phyloP scores from a whole-genome alignment of 2,329 filamentous ascomycete species.

The Apiospora koreana region DNA sequence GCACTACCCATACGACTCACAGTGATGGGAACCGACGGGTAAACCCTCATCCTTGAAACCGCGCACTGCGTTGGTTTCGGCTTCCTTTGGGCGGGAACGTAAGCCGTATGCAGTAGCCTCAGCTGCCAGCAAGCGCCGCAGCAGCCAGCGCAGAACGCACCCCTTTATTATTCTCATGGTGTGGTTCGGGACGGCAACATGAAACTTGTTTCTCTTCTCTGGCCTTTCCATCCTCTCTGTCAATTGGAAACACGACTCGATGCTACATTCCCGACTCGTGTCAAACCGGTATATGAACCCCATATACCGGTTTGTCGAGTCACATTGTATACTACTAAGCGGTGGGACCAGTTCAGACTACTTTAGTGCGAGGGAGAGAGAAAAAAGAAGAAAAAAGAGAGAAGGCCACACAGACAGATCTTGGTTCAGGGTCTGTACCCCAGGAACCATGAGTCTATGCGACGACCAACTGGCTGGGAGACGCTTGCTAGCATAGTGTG shows the following conservation, averaged over 20 bases:
- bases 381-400: neutral
- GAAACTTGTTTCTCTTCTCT: neutral
- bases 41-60: neutral
- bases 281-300: neutral
- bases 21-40: neutral
- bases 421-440: neutral
- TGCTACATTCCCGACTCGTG: neutral
- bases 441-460: neutral
- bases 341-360: neutral
- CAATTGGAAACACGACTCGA: conserved; percentile 1
- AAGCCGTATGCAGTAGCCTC: neutral
- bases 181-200: neutral
- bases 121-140: neutral
- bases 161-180: neutral
- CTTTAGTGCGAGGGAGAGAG: neutral
- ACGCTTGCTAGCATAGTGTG: too few species aligned
- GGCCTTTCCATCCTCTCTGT: neutral
- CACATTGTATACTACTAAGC: neutral
- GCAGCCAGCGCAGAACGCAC: neutral
- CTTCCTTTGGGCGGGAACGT: neutral
- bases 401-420: neutral
- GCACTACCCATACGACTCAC: neutral
- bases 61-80: neutral
- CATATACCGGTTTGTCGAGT: neutral
- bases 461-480: neutral